A percentile compares a stretch with the other conserved stretches of the same genome.
These are phyloP conservation scores for Rhytidiadelphus loreus DNA, from an alignment of 225 moss, liverwort and hornwort species.

Conservation along the genomic window DNA sequence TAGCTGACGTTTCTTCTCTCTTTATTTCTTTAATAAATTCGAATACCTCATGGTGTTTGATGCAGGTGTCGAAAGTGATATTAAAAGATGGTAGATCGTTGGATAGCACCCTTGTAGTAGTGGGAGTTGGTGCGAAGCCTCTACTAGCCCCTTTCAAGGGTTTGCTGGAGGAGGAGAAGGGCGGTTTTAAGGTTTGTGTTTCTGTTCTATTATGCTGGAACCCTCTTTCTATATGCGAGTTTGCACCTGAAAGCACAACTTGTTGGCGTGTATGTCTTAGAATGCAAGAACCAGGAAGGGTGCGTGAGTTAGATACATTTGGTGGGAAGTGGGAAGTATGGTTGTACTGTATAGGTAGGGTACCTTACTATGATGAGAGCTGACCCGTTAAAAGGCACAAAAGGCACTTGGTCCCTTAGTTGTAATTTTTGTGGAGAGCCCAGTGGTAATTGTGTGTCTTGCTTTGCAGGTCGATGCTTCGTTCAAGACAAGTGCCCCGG, in stretches of 20 bases:
- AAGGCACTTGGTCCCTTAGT: background rate
- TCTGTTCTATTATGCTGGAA: background rate
- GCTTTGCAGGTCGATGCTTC: constrained; percentile 48
- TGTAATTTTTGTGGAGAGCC: background rate
- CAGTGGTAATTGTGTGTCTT: background rate
- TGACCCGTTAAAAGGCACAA: background rate
- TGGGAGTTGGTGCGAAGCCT: constrained; percentile 76
- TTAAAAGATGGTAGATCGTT: constrained; percentile 31
- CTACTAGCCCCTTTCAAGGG: constrained; percentile 54
- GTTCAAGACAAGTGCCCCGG: constrained; percentile 46
- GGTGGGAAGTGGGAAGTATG: background rate
- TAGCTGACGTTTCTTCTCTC: background rate
- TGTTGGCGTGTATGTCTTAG: background rate
- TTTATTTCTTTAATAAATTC: background rate
- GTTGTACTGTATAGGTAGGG: background rate
- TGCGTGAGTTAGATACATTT: background rate
- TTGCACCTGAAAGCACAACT: background rate
- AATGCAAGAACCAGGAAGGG: background rate
- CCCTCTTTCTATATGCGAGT: background rate
- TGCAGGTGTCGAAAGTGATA: constrained; percentile 28
- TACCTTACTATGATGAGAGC: background rate
- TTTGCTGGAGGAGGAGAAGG: constrained; percentile 49
- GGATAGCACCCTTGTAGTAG: constrained; percentile 42
- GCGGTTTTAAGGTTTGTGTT: constrained; percentile 60
- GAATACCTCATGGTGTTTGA: background rate